Evolutionary conservation across 2,329 filamentous ascomycete genomes (phyloP).

Genomic region (Blastomyces silverae): DNA sequence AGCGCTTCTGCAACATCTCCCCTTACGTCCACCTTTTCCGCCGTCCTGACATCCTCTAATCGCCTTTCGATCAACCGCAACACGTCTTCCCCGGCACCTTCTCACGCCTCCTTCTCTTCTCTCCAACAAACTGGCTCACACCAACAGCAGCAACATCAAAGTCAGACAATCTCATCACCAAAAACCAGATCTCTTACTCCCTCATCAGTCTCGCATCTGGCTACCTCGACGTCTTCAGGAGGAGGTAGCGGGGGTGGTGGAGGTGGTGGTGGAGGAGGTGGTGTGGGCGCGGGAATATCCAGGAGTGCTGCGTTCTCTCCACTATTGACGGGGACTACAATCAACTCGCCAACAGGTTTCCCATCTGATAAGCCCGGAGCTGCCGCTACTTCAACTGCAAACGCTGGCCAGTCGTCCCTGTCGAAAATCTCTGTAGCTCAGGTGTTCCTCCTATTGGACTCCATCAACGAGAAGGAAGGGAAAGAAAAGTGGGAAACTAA

Average conservation of each 20-base stretch:
- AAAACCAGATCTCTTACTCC: constrained; percentile 51
- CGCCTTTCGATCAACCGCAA: constrained; percentile 47
- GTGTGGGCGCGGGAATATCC: constrained; percentile 50
- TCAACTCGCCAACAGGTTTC: constrained; percentile 49
- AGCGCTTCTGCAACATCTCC: constrained; percentile 47
- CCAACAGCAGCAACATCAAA: constrained; percentile 43
- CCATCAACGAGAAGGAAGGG: constrained; percentile 90
- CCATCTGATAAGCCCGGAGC: constrained; percentile 43
- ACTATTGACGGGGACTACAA: constrained; percentile 51
- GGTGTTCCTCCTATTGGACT: constrained; percentile 87
- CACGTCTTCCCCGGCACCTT: constrained; percentile 50
- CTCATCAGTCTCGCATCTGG: constrained; percentile 50
- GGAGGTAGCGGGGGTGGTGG: constrained; percentile 47
- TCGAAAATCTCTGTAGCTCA: constrained; percentile 94
- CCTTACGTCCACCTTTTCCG: constrained; percentile 48
- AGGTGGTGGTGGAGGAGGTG: constrained; percentile 48
- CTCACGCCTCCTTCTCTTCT: constrained; percentile 50
- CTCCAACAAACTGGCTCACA: constrained; percentile 47
- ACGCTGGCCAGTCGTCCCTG: constrained; percentile 55
- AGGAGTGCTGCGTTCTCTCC: constrained; percentile 56
- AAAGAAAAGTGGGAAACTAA: constrained; percentile 87
- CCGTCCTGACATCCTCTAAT: constrained; percentile 45
- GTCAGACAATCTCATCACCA: constrained; percentile 50
- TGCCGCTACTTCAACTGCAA: constrained; percentile 37
- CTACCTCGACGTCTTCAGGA: constrained; percentile 50